Evolutionary conservation across 2,329 filamentous ascomycete genomes (phyloP).

Genomic region (Torrubiellomyces zombiae): DNA sequence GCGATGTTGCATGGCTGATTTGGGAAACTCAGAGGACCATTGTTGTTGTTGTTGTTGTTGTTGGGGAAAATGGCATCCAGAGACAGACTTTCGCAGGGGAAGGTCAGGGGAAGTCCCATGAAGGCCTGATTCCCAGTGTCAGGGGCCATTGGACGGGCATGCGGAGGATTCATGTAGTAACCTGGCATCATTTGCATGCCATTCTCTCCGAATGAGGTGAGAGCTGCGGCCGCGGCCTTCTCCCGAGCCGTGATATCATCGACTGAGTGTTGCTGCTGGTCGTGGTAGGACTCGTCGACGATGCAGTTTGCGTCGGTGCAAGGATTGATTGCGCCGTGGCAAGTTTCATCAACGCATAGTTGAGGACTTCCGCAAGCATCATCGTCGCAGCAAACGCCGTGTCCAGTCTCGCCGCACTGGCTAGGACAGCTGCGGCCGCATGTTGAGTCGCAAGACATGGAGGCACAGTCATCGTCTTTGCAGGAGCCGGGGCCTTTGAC

Average conservation of each 20-base stretch:
- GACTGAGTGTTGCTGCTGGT: neutral
- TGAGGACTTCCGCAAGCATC: constrained; percentile 14
- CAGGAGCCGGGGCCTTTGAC: constrained; percentile 1
- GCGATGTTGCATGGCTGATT: constrained; percentile 7
- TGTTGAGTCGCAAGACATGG: constrained; percentile 17
- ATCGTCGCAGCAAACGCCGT: constrained; percentile 19
- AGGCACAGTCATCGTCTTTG: constrained; percentile 14
- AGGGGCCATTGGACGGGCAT: too few species aligned
- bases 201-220: constrained; percentile 14
- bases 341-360: constrained; percentile 14
- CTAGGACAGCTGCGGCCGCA: constrained; percentile 18
- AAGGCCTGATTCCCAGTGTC: constrained; percentile 3
- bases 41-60: too few species aligned
- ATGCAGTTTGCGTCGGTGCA: constrained; percentile 20
- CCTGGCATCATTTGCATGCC: constrained; percentile 4
- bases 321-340: constrained; percentile 16
- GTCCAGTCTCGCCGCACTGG: constrained; percentile 16
- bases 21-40: constrained; percentile 2
- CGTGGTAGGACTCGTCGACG: constrained; percentile 7
- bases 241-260: constrained; percentile 8
- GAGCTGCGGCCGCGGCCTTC: constrained; percentile 13
- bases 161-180: constrained; percentile 5
- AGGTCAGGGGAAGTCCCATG: constrained; percentile 4
- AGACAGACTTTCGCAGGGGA: constrained; percentile 9
- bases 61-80: constrained; percentile 6